A percentile compares a stretch with the other conserved stretches of the same genome.
These are phyloP conservation scores for Xerophyta viscosa DNA, from an alignment of 106 monocot genomes.

Conservation along the genomic window DNA sequence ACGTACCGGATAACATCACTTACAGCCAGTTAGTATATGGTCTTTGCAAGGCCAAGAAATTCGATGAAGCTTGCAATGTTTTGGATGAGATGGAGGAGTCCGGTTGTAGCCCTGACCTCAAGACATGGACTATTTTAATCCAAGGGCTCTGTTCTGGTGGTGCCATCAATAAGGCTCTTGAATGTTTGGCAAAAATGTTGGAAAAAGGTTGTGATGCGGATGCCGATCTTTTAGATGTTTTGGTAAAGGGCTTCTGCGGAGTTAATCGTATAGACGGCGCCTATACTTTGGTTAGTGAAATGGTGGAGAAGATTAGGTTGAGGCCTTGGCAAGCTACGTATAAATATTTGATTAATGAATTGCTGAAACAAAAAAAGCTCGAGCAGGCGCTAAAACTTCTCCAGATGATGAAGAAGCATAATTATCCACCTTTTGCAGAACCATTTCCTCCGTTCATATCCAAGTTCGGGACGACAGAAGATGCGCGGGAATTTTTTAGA, in stretches of 20 bases:
- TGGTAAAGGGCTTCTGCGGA: constrained; percentile 67
- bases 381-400: constrained; percentile 68
- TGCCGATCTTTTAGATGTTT: constrained; percentile 60
- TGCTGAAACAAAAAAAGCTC: constrained; percentile 41
- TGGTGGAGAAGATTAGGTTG: constrained; percentile 38
- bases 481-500: constrained; percentile 63
- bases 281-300: constrained; percentile 41
- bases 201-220: constrained; percentile 45
- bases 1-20: constrained; percentile 82
- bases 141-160: constrained; percentile 58
- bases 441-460: constrained; percentile 63
- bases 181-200: constrained; percentile 58
- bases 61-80: constrained; percentile 70
- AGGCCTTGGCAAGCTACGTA: constrained; percentile 80
- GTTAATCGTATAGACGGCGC: constrained; percentile 24
- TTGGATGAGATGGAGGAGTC: constrained; percentile 59
- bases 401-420: constrained; percentile 55
- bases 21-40: constrained; percentile 91
- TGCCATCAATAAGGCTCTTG: constrained; percentile 53
- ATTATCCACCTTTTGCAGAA: constrained; percentile 69
- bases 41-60: constrained; percentile 59
- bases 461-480: constrained; percentile 69
- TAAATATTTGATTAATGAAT: constrained; percentile 56
- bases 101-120: constrained; percentile 72
- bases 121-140: constrained; percentile 89